Conservation (phyloP, 2,329 filamentous ascomycete species). For the Botrytis paeoniae region DNA sequence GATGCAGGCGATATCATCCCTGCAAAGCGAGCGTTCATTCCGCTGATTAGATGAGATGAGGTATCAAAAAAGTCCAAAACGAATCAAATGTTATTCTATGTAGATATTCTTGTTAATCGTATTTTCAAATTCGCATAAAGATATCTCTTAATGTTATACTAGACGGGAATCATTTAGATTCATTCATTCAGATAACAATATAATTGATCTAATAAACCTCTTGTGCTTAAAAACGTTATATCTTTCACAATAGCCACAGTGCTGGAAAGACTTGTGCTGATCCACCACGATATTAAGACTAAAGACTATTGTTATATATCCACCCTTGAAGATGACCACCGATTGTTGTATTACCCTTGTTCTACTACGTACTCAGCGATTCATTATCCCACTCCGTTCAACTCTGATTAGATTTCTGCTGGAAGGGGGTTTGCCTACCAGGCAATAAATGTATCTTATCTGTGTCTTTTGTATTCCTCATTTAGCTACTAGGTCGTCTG, state of each 20-base stretch:
- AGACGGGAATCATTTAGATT: not conserved
- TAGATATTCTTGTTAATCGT: not conserved
- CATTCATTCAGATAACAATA: not conserved
- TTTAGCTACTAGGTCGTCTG: not conserved
- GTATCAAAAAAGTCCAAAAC: not conserved
- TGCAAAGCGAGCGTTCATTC: constrained; percentile 8
- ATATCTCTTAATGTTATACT: no score
- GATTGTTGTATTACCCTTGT: not conserved
- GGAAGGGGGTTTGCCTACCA: not conserved
- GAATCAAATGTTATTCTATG: not conserved
- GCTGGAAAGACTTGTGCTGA: not conserved
- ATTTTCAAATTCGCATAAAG: not conserved
- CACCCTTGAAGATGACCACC: not conserved
- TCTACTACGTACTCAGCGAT: not conserved
- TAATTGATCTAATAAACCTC: not conserved
- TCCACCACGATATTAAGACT: not conserved
- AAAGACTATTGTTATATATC: not conserved
- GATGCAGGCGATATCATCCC: constrained; percentile 14
- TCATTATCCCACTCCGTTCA: not conserved
- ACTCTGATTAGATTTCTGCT: not conserved
- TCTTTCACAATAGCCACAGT: not conserved
- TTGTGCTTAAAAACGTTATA: no score
- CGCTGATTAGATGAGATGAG: not conserved
- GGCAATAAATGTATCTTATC: not conserved
- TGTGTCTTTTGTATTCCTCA: not conserved